A percentile compares a stretch with the other conserved stretches of the same genome.
These are phyloP conservation scores for Pythium chondricola DNA, from an alignment of 352 stramenopile genomes.

Conservation along the genomic window DNA sequence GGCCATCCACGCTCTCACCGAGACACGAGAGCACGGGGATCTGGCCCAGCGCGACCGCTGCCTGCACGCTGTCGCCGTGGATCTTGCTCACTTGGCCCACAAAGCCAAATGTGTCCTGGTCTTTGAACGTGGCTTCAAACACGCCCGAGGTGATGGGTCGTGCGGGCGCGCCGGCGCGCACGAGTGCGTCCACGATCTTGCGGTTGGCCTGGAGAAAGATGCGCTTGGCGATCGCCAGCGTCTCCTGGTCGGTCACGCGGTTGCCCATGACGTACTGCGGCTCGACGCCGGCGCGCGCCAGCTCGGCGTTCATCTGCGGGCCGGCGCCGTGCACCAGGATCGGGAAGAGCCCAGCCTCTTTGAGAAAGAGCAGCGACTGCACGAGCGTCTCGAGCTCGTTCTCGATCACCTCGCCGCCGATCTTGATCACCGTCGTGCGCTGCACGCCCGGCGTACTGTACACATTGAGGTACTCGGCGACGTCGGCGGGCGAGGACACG, in stretches of 20 bases:
- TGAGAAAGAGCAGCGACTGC: slow-evolving; percentile 77
- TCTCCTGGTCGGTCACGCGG: slow-evolving; percentile 83
- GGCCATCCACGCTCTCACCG: slow-evolving; percentile 60
- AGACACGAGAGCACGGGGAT: slow-evolving; percentile 86
- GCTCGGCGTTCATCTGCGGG: slow-evolving; percentile 87
- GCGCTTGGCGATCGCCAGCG: slow-evolving; percentile 77
- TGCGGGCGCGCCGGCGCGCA: slow-evolving; percentile 51
- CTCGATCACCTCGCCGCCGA: slow-evolving; percentile 85
- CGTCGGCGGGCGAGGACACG: slow-evolving; percentile 44
- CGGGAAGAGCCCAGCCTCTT: slow-evolving; percentile 75
- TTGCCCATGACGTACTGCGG: slow-evolving; percentile 85
- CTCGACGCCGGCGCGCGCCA: slow-evolving; percentile 71
- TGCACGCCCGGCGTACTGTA: slow-evolving; percentile 67
- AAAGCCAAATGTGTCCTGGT: slow-evolving; percentile 79
- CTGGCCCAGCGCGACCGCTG: slow-evolving; percentile 54
- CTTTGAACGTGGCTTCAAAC: slow-evolving; percentile 75
- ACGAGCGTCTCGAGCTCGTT: slow-evolving; percentile 83
- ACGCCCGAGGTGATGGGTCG: slow-evolving; percentile 84
- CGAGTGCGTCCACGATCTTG: slow-evolving; percentile 74
- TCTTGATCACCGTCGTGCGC: slow-evolving; percentile 86
- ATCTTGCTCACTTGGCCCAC: slow-evolving; percentile 83
- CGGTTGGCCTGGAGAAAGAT: slow-evolving; percentile 84
- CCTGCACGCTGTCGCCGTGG: slow-evolving; percentile 56
- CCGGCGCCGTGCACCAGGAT: slow-evolving; percentile 86
- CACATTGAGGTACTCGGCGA: slow-evolving; percentile 64